phyloP scores from a whole-genome alignment of 2,329 filamentous ascomycete genomes.

The Lecanicillium sp. region DNA sequence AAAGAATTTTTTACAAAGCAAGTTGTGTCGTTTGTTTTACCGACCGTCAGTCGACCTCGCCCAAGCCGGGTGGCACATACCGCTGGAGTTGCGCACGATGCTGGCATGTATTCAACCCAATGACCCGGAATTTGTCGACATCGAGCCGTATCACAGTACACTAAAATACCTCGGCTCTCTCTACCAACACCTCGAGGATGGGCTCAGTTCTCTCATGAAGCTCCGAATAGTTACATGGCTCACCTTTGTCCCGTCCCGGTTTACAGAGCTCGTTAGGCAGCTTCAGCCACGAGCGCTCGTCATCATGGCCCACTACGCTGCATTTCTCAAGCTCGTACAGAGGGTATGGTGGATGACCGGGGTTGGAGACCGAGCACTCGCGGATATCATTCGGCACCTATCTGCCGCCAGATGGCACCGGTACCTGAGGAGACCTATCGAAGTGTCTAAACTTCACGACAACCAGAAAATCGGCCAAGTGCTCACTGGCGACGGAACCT shows the following conservation, averaged over 20 bases:
- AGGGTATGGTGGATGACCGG: constrained; percentile 43
- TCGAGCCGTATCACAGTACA: constrained; percentile 13
- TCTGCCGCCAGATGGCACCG: constrained; percentile 29
- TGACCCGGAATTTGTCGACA: constrained; percentile 29
- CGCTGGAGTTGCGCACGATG: background rate
- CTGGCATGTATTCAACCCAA: constrained; percentile 22
- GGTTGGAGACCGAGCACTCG: constrained; percentile 37
- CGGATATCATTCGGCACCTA: constrained; percentile 32
- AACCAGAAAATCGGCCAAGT: background rate
- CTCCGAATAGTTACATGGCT: constrained; percentile 46
- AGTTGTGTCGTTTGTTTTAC: constrained; percentile 2
- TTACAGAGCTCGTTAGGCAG: constrained; percentile 35
- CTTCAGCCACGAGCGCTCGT: constrained; percentile 38
- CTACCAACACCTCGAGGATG: constrained; percentile 38
- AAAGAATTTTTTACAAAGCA: background rate
- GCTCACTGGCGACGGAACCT: background rate
- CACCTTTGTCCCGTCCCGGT: constrained; percentile 38
- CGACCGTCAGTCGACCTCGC: constrained; percentile 1
- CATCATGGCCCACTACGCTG: constrained; percentile 45
- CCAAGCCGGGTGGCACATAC: background rate
- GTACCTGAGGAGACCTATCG: constrained; percentile 32
- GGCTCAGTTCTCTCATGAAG: constrained; percentile 35
- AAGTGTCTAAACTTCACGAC: constrained; percentile 25
- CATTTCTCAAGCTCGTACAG: constrained; percentile 37
- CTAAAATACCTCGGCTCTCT: constrained; percentile 44